phyloP scores from a whole-genome alignment of 352 stramenopile species.

The Globisporangium nodosum region DNA sequence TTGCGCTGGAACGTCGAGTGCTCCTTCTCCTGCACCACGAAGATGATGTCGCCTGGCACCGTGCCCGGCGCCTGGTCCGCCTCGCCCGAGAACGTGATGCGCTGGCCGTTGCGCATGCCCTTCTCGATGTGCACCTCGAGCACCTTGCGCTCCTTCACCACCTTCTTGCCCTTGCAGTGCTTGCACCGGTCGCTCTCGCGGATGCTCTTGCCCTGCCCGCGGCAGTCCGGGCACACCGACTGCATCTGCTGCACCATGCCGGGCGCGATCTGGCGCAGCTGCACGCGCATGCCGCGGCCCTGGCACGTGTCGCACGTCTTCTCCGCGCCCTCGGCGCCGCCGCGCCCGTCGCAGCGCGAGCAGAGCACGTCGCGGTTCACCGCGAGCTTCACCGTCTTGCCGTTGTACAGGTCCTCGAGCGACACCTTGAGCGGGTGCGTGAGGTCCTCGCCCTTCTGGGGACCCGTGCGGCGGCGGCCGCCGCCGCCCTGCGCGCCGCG shows the following conservation, averaged over 20 bases:
- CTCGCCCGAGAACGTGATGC: slow-evolving; percentile 96
- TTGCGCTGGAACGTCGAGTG: slow-evolving; percentile 95
- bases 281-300: slow-evolving; percentile 92
- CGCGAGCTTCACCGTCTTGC: slow-evolving; percentile 97
- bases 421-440: slow-evolving; percentile 95
- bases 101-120: slow-evolving; percentile 96
- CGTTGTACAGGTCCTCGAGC: slow-evolving; percentile 99
- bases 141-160: slow-evolving; percentile 96
- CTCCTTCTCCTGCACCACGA: slow-evolving; percentile 97
- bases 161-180: slow-evolving; percentile 91
- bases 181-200: slow-evolving; percentile 93
- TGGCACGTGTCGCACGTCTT: slow-evolving; percentile 93
- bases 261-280: slow-evolving; percentile 95
- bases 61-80: slow-evolving; percentile 94
- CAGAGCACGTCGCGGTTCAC: slow-evolving; percentile 95
- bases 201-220: slow-evolving; percentile 92
- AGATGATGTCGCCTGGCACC: slow-evolving; percentile 93
- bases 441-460: slow-evolving; percentile 95
- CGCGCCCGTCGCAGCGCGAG: slow-evolving; percentile 77
- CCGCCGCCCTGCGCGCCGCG: slow-evolving; percentile 63
- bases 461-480: slow-evolving; percentile 62
- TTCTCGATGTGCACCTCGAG: slow-evolving; percentile 98
- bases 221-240: slow-evolving; percentile 91
- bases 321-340: slow-evolving; percentile 91
- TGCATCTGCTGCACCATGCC: slow-evolving; percentile 99